Evolutionary conservation across 192 early-diverging fungal genomes (phyloP).

Genomic region (Coemansia guatemalensis): DNA sequence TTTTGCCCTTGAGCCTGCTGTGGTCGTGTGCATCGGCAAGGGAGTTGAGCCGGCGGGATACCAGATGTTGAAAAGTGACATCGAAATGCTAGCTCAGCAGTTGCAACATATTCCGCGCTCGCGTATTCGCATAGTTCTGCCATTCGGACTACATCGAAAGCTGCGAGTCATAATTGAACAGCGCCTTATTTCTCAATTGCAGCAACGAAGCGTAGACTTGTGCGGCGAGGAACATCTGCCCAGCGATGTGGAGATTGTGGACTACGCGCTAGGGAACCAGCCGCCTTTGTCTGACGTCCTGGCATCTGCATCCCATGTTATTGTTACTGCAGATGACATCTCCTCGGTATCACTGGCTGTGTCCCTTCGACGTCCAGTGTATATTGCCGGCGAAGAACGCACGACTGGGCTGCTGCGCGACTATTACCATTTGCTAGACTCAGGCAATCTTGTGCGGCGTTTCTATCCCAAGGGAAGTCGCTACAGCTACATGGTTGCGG

Average conservation of each 20-base stretch:
- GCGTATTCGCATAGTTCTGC: constrained; percentile 24
- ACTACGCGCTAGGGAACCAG: constrained; percentile 28
- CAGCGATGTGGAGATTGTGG: constrained; percentile 19
- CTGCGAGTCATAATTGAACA: constrained; percentile 21
- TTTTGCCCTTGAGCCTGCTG: background rate
- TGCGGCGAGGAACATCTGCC: background rate
- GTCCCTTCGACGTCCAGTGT: constrained; percentile 34
- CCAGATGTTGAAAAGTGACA: constrained; percentile 23
- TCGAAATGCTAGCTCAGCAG: constrained; percentile 27
- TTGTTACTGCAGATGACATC: constrained; percentile 42
- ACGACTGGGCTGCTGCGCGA: constrained; percentile 29
- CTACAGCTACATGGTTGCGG: constrained; percentile 51
- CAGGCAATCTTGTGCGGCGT: constrained; percentile 42
- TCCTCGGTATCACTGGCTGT: constrained; percentile 34
- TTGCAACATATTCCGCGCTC: constrained; percentile 16
- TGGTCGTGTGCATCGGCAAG: constrained; percentile 44
- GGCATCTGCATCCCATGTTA: constrained; percentile 24
- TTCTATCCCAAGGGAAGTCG: constrained; percentile 48
- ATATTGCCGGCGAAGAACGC: constrained; percentile 49
- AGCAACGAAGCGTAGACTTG: background rate
- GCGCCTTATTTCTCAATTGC: constrained; percentile 26
- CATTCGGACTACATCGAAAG: constrained; percentile 14
- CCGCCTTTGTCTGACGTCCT: constrained; percentile 26
- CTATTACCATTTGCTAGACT: constrained; percentile 43
- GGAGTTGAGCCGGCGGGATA: constrained; percentile 42